These are phyloP conservation scores for Areca catechu DNA, from an alignment of 176 grass and related monocot species.

Conservation along the genomic window DNA sequence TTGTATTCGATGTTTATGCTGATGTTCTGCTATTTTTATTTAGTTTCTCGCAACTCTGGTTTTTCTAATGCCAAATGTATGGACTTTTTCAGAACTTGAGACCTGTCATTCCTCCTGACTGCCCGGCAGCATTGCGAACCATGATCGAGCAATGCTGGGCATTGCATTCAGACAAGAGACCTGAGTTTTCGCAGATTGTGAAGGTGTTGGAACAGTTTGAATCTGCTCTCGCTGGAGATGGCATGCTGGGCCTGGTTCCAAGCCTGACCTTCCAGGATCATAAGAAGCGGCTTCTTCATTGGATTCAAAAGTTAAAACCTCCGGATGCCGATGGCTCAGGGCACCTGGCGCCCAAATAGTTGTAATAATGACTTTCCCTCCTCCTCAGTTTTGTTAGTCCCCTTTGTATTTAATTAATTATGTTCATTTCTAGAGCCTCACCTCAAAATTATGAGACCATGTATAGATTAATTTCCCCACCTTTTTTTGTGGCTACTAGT, in stretches of 20 bases:
- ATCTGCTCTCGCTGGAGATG: slow-evolving; percentile 37
- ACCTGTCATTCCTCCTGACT: slow-evolving; percentile 48
- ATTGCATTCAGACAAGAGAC: slow-evolving; percentile 62
- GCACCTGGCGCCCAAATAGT: neutral
- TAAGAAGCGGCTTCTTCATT: slow-evolving; percentile 51
- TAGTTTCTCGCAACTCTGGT: too few species aligned
- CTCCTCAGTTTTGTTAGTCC: too few species aligned
- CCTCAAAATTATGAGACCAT: too few species aligned
- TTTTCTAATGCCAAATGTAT: too few species aligned
- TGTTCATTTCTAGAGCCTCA: too few species aligned
- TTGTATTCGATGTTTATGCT: too few species aligned
- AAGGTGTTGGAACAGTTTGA: slow-evolving; percentile 58
- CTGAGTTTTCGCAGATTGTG: slow-evolving; percentile 87
- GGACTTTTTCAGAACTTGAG: slow-evolving; percentile 44
- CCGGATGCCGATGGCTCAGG: slow-evolving; percentile 3
- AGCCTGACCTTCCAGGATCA: slow-evolving; percentile 46
- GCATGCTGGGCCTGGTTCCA: slow-evolving; percentile 39
- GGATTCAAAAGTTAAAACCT: slow-evolving; percentile 68
- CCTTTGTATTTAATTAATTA: too few species aligned
- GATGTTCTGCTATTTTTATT: too few species aligned
- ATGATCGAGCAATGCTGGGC: slow-evolving; percentile 81
- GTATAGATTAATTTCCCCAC: too few species aligned
- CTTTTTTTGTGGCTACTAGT: too few species aligned
- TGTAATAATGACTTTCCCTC: too few species aligned
- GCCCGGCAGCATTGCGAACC: slow-evolving; percentile 34